Evolutionary conservation across 306 rosid species (phyloP), one percentile per base, ranked within the genome.

Genomic region (Canavalia gladiata): DNA sequence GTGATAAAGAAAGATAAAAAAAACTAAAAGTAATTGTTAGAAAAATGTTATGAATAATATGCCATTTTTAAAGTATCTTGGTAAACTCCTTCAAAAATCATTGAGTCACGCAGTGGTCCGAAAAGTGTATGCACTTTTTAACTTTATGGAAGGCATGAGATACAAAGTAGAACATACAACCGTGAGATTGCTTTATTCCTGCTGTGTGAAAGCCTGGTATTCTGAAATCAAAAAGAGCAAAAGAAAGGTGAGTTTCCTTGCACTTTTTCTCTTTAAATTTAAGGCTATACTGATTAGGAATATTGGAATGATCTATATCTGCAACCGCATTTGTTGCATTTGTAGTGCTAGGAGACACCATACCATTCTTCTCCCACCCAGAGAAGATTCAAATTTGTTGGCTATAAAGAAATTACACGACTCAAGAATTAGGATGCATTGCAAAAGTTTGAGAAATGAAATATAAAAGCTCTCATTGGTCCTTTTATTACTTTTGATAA

Each of bases 231-330:
- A 11, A 60, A 69, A 50, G 30, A 1, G 33, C 51, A 0, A 43
- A 50, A 28, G 29, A 56, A 74, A 56, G 11, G 10, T 1, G 41
- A 12, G 13, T 12, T 42, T 6, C 8, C 50, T 34, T 34, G 37
- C 50, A 76, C 81, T 66, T 73, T 72, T 49, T 33, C 45, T 6
- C 74, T 43, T 67, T 79, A 31, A 50, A 72, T 49, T 64, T 37
- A 46, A 84, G 68, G 59, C 33, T n/a, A 12, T 37, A 29, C 47
- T 69, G 74, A 55, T 37, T 64, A 59, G 50, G 82, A 62, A 68
- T 49, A 64, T 83, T 34, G 54, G 29, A 72, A 46, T 74, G 47
- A 69, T 75, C 73, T 62, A 49, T 79, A 72, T 84, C 57, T 59
- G 64, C 74, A 74, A 59, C 8, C 29, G 28, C 70, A 75, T 84